Evolutionary conservation across 2,329 filamentous ascomycete species (phyloP).

Genomic region (Aphanocladium album): DNA sequence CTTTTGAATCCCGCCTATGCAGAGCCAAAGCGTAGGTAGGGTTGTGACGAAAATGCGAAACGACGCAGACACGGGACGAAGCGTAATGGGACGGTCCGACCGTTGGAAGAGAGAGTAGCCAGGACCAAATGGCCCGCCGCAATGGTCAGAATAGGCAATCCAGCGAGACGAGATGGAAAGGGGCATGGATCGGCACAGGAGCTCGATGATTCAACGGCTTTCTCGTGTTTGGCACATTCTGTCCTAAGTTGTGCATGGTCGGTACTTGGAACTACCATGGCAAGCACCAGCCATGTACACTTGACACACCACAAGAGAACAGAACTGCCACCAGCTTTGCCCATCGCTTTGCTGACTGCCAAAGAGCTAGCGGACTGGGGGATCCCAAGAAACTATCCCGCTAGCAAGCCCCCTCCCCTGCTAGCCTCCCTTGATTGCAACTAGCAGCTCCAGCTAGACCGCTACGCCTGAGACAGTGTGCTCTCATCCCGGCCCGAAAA

Average conservation of each 20-base stretch:
- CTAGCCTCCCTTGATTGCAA: not conserved
- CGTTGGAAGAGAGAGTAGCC: not conserved
- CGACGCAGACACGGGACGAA: not conserved
- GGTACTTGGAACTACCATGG: not conserved
- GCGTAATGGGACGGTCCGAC: not conserved
- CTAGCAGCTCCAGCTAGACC: not conserved
- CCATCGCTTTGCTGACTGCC: too few species aligned
- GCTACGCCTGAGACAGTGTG: slow-evolving; percentile 1
- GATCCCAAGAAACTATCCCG: not conserved
- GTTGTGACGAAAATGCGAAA: not conserved
- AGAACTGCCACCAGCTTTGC: too few species aligned
- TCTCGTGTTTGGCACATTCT: not conserved
- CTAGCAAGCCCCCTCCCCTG: not conserved
- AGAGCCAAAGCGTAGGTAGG: not conserved
- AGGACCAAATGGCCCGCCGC: not conserved
- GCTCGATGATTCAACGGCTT: not conserved
- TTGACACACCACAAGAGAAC: too few species aligned
- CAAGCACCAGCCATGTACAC: not conserved
- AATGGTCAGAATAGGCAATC: not conserved
- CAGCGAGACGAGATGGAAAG: not conserved
- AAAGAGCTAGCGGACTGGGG: too few species aligned
- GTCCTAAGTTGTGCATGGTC: too few species aligned
- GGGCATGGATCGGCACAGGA: not conserved
- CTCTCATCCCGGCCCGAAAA: not conserved
- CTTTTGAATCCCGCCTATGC: not conserved